Conservation (phyloP, 2,329 filamentous ascomycete genomes). For the Exserohilum rostratum region DNA sequence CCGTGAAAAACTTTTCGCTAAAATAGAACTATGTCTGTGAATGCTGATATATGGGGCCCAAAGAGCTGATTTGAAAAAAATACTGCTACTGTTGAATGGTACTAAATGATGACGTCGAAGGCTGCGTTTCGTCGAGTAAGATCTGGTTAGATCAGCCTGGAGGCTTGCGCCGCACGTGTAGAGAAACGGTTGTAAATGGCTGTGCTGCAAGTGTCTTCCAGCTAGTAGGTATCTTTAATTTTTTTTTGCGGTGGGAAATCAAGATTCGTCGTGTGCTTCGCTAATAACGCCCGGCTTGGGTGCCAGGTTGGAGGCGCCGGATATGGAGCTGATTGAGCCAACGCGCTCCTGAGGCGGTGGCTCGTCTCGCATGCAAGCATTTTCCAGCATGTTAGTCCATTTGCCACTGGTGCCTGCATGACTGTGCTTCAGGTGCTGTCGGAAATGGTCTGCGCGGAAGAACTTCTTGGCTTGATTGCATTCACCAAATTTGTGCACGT, state of each 20-base stretch:
- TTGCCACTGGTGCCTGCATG: slow-evolving; percentile 95
- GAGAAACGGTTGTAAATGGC: neutral
- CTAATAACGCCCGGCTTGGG: slow-evolving; percentile 47
- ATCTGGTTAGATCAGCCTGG: slow-evolving; percentile 6
- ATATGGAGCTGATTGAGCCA: slow-evolving; percentile 40
- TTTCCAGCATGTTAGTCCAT: slow-evolving; percentile 98
- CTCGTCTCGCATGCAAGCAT: slow-evolving; percentile 94
- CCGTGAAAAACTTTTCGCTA: slow-evolving; percentile 18
- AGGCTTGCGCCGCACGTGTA: neutral
- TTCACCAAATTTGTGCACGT: slow-evolving; percentile 94
- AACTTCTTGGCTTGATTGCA: slow-evolving; percentile 99
- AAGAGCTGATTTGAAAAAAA: slow-evolving; percentile 1
- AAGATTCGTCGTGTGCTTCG: slow-evolving; percentile 49
- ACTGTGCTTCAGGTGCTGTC: slow-evolving; percentile 97
- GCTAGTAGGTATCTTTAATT: neutral
- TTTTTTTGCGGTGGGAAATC: slow-evolving; percentile 13
- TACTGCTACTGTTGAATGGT: slow-evolving; percentile 5
- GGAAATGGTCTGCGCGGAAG: slow-evolving; percentile 95
- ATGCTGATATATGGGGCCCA: slow-evolving; percentile 3
- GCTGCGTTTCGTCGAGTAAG: slow-evolving; percentile 2
- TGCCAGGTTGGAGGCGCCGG: slow-evolving; percentile 37
- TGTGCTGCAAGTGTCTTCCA: slow-evolving; percentile 8
- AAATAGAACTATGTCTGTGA: slow-evolving; percentile 3
- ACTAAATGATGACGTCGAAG: neutral
- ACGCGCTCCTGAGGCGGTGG: slow-evolving; percentile 59